Evolutionary conservation across 352 stramenopile genomes (phyloP), one percentile per base, ranked within the genome.

Genomic region (Pythium phragmiticola): DNA sequence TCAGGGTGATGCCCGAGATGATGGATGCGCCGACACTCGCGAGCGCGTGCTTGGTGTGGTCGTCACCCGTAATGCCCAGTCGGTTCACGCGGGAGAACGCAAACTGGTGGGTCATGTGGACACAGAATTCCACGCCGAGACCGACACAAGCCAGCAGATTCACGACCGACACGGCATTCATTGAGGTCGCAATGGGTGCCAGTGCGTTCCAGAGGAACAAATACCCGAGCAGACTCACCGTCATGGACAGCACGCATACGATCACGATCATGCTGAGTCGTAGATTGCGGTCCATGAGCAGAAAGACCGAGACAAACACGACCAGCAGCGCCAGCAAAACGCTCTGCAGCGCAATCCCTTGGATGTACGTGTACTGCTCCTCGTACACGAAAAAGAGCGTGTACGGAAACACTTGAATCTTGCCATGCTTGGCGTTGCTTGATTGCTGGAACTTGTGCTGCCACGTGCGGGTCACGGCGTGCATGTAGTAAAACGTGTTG

Each of bases 321-420:
- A 93, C 86, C 33, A 80, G 74, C 30, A 97, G 57, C 7, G 88
- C 87, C 16, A 97, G 69, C 16, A 94, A 49, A 7, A 97, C 72
- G 67, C 88, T 96, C 63, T 95, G 84, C 36, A 97, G 58, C 19
- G 88, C 89, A 7, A 96, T 74, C 33, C 89, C 89, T 60, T 96
- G 87, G 63, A 97, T 97, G 64, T 92, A 95, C 51, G 79, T 82
- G 76, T 97, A 97, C 70, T 97, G 90, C 58, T 97, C 90, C 65
- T 97, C 95, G 65, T 89, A 97, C 17, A 97, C 87, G 65, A 97
- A 96, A 46, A 92, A 94, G 37, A 97, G 71, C 48, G 82, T 88
- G 69, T 97, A 97, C 16, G 88, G 87, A 57, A 97, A 97, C 13
- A 87, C 86, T 54, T 45, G 55, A 12, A 53, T 47, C 48, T 50